Evolutionary conservation across 441 rosid genomes (phyloP).

Genomic region (Gossypium schwendimanii): DNA sequence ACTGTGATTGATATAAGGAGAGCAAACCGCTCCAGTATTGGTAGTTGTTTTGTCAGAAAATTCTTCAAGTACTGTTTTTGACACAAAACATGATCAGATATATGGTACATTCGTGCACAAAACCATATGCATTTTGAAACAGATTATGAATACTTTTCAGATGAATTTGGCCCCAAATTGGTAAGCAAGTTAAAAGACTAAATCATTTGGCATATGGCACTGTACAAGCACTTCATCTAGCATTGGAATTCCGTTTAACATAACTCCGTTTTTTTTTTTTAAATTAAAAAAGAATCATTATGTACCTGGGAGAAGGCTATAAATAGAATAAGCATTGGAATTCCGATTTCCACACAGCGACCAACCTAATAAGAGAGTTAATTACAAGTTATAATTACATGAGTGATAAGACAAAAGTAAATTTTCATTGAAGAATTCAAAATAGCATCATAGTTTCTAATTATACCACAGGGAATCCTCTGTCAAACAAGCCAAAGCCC

Average conservation of each 20-base stretch:
- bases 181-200: neutral
- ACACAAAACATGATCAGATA: conserved; percentile 4
- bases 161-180: neutral
- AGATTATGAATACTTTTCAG: neutral
- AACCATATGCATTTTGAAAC: neutral
- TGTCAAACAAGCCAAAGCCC: conserved; percentile 94
- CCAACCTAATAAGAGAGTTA: conserved; percentile 53
- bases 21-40: conserved; percentile 82
- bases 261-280: neutral
- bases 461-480: conserved; percentile 95
- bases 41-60: conserved; percentile 56
- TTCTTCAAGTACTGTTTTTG: conserved; percentile 72
- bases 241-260: neutral
- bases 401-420: neutral
- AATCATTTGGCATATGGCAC: neutral
- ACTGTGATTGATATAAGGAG: conserved; percentile 68
- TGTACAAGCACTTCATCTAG: neutral
- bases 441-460: conserved; percentile 7
- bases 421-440: neutral
- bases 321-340: conserved; percentile 89
- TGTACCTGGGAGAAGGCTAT: conserved; percentile 76
- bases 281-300: neutral
- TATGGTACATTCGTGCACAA: neutral
- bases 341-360: conserved; percentile 84
- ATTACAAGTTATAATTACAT: conserved; percentile 1